Evolutionary conservation across 177 flowering plant genomes (phyloP), one percentile per base, ranked within the genome.

Genomic region (Tripterygium wilfordii): DNA sequence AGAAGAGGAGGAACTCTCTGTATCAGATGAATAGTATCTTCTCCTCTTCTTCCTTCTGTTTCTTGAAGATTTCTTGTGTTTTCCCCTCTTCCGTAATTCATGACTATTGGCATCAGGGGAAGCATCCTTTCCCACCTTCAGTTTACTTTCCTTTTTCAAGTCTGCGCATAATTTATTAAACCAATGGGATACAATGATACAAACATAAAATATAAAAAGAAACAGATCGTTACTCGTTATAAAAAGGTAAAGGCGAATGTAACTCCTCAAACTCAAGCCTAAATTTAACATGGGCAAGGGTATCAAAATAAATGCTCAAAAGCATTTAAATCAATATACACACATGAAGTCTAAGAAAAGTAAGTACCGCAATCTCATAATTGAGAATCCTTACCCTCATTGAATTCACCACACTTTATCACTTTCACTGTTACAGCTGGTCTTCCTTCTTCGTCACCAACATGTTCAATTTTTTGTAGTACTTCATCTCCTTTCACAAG

Each of bases 371-470:
- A n/a, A 52, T 4, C 20, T 23, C 5, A 12, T 6, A 3, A 4
- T 36, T 18, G 16, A 12, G 18, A 22, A 54, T n/a, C 54, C 53
- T 53, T 73, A 76, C 89, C 82, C 40, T 70, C 88, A 21, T 29
- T 30, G 30, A 56, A 59, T 75, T 82, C 90, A 41, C 96, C 96
- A 67, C 79, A 82, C 59, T 80, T 69, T 22, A 76, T 61, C 38
- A 88, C 72, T 65, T 88, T 88, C 54, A 85, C 90, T 21, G 75
- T 64, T 22, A 72, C 86, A 53, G 61, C 30, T 43, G 88, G 94
- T 37, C 31, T 63, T 18, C 89, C 96, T 19, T 82, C 73, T 36
- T 80, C 94, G 65, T 78, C 77, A 43, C 82, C 96, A 1, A 49
- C 74, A 62, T 43, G 37, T 56, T 88, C 96, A 45, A 88, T 85